These are phyloP conservation scores for Penicillium digitatum DNA, from an alignment of 2,329 filamentous ascomycete genomes.

Conservation along the genomic window DNA sequence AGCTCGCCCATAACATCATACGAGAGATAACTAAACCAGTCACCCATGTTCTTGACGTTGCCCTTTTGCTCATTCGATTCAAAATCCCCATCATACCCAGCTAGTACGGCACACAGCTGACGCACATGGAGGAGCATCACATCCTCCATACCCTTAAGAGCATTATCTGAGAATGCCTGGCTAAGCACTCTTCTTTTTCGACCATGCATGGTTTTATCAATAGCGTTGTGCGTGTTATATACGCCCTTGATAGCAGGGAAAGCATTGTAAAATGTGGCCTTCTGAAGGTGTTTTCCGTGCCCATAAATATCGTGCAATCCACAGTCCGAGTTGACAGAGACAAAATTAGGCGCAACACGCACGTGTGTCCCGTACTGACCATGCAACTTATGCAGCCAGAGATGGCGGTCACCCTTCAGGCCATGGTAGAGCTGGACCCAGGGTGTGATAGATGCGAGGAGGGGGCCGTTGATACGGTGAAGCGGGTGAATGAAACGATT, in stretches of 20 bases:
- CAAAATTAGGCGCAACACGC: conserved; percentile 72
- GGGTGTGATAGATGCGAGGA: conserved; percentile 31
- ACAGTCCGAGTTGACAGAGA: conserved; percentile 70
- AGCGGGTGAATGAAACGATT: conserved; percentile 38
- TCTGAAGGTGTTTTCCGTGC: conserved; percentile 44
- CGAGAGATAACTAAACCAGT: conserved; percentile 44
- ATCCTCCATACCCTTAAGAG: conserved; percentile 64
- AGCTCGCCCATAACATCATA: conserved; percentile 53
- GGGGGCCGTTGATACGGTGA: conserved; percentile 30
- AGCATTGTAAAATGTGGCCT: conserved; percentile 69
- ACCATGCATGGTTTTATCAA: conserved; percentile 65
- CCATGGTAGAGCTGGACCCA: conserved; percentile 68
- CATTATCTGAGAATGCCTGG: conserved; percentile 66
- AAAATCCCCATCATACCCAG: conserved; percentile 15
- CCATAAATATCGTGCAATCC: conserved; percentile 48
- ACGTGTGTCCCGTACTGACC: conserved; percentile 65
- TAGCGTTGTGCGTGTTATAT: conserved; percentile 68
- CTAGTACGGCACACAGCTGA: conserved; percentile 54
- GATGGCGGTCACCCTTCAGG: conserved; percentile 68
- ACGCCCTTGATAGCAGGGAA: conserved; percentile 63
- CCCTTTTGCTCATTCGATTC: conserved; percentile 21
- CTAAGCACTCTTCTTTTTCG: conserved; percentile 67
- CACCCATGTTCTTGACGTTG: conserved; percentile 33
- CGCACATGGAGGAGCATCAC: conserved; percentile 64
- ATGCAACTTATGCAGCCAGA: conserved; percentile 68